Evolutionary conservation across 2,329 filamentous ascomycete species (phyloP), one percentile per base, ranked within the genome.

Genomic region (Myriosclerotinia curreyana): DNA sequence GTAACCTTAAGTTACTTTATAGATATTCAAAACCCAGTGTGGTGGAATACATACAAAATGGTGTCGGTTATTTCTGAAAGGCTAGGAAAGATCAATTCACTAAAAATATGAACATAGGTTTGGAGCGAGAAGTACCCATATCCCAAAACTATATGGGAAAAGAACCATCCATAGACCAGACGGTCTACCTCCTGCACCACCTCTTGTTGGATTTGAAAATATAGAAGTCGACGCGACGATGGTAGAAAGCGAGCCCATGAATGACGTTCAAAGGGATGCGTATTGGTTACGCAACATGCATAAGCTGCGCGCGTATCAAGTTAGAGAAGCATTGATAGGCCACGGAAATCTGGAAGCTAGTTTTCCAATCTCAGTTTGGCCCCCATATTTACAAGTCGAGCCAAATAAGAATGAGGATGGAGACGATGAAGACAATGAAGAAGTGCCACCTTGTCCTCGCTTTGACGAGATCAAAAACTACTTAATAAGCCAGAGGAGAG

Each of bases 391-490:
- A 34, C 28, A 20, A 34, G 46, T 25, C 15, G 28, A 40, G 8
- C 7, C 9, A 14, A 22, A 50, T 20, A 48, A 61, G 0, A 50
- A 54, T 14, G 50, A 54, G 1, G 22, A 60, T 2, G 40, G 25
- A 2, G 25, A 36, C 7, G 40, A 49, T 3, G 44, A 59, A 2
- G n/a, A 62, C 5, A 28, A 48, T 6, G 60, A 62, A 25, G 38
- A 36, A 11, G 8, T 55, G 9, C 50, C 60, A 14, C 20, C 14
- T 22, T 62, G 50, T 48, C 50, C n/a, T 36, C 49, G 50, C 15
- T 62, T 50, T 22, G 54, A 64, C 3, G 44, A 64, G 36, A 56
- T 64, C 22, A 59, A 42, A 36, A 36, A 20, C 20, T 59, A 64
- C 15, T 15, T 64, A 1, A 51, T 38, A 34, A 28, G 28, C 9